These are phyloP conservation scores for Mortierella alpina DNA, from an alignment of 192 early-diverging fungal genomes.

Conservation along the genomic window DNA sequence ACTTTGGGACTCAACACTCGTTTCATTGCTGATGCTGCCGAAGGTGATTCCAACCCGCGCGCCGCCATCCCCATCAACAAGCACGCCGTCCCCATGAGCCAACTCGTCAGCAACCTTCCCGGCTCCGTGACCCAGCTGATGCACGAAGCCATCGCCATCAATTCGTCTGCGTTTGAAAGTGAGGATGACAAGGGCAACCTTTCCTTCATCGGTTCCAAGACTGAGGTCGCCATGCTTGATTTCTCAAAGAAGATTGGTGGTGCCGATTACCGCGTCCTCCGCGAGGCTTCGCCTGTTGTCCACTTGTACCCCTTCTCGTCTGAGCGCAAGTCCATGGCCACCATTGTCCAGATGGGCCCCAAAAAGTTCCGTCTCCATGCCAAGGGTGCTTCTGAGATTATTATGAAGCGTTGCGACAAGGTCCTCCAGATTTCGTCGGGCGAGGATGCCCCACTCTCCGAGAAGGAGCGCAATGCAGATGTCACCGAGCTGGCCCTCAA, in stretches of 20 bases:
- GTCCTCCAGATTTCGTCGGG: conserved; percentile 59
- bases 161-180: conserved; percentile 80
- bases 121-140: conserved; percentile 60
- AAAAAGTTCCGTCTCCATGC: conserved; percentile 78
- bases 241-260: conserved; percentile 76
- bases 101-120: conserved; percentile 60
- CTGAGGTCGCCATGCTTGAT: conserved; percentile 89
- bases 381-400: conserved; percentile 94
- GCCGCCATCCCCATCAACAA: conserved; percentile 48
- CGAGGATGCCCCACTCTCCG: conserved; percentile 21
- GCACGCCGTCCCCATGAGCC: conserved; percentile 59
- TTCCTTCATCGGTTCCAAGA: conserved; percentile 90
- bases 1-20: conserved; percentile 64
- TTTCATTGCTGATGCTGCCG: conserved; percentile 55
- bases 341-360: conserved; percentile 66
- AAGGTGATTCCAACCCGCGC: conserved; percentile 42
- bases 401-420: conserved; percentile 73
- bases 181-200: conserved; percentile 58
- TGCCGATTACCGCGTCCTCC: conserved; percentile 67
- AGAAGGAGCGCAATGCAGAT: conserved; percentile 39
- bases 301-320: conserved; percentile 92
- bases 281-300: conserved; percentile 67
- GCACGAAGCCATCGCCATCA: conserved; percentile 80
- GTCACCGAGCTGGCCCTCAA: conserved; percentile 50
- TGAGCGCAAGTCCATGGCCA: conserved; percentile 93